Evolutionary conservation across 1,284 basidiomycete genomes (phyloP).

Genomic region (Ganoderma lingzhi): DNA sequence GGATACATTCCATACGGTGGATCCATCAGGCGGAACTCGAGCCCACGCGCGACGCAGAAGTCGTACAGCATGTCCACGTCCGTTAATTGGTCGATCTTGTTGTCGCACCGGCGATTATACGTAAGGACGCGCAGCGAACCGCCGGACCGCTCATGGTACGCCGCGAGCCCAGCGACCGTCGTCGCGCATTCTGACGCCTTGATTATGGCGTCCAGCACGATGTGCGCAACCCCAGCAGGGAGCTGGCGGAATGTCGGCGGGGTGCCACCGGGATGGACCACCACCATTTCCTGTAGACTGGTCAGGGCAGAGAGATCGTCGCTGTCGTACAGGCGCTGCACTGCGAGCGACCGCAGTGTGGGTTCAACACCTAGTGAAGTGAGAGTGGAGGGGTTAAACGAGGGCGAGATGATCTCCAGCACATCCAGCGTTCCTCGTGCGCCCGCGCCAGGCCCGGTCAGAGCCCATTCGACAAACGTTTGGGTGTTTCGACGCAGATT

Average conservation of each 20-base stretch:
- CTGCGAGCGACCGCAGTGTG: constrained; percentile 14
- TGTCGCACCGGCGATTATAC: constrained; percentile 13
- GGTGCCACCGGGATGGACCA: background rate
- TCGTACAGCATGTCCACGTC: constrained; percentile 17
- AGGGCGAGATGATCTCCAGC: constrained; percentile 9
- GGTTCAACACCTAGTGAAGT: constrained; percentile 5
- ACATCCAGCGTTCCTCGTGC: constrained; percentile 12
- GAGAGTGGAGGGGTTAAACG: constrained; percentile 2
- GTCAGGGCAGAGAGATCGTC: constrained; percentile 12
- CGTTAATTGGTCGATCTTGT: background rate
- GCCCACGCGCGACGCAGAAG: constrained; percentile 11
- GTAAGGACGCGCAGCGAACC: constrained; percentile 18
- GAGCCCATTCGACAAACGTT: constrained; percentile 24
- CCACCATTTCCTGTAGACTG: constrained; percentile 12
- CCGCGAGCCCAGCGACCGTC: background rate
- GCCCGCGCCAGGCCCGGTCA: constrained; percentile 15
- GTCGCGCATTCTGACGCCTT: background rate
- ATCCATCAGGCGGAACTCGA: constrained; percentile 21
- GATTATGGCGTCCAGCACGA: constrained; percentile 10
- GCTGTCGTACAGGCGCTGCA: background rate
- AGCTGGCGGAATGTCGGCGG: constrained; percentile 10
- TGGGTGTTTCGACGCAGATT: constrained; percentile 19
- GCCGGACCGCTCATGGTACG: constrained; percentile 4
- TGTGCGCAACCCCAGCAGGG: constrained; percentile 17
- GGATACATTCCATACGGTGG: constrained; percentile 24